Conservation (phyloP, 78 protist species). For the Polysphondylium violaceum region DNA sequence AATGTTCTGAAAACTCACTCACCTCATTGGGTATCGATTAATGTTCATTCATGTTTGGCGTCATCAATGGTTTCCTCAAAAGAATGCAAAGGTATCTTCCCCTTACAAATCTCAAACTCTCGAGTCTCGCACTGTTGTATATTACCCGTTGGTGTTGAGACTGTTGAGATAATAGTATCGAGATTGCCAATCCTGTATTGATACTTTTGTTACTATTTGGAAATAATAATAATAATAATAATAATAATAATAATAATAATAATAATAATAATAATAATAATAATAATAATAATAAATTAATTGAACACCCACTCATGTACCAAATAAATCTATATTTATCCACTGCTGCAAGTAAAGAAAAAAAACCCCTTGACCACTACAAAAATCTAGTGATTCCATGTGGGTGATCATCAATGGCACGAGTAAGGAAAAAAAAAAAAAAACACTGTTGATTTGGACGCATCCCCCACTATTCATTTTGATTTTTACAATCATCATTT, state of each 20-base stretch:
- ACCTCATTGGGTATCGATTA: conserved; percentile 61
- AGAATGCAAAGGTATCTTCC: conserved; percentile 68
- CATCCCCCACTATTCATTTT: too few relatives aligned
- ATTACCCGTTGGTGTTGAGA: conserved; percentile 58
- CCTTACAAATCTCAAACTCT: conserved; percentile 24
- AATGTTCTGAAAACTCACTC: conserved; percentile 58
- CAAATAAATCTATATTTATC: too few relatives aligned
- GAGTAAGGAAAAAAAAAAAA: too few relatives aligned
- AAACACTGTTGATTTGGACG: too few relatives aligned
- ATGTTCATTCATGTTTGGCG: conserved; percentile 68
- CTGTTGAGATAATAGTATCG: conserved; percentile 32
- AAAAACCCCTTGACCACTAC: too few relatives aligned
- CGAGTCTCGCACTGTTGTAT: conserved; percentile 69
- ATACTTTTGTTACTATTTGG: conserved; percentile 24
- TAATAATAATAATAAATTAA: too few relatives aligned
- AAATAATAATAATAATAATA: conserved; percentile 19
- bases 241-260: background rate
- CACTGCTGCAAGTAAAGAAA: too few relatives aligned
- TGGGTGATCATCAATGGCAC: too few relatives aligned
- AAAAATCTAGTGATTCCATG: too few relatives aligned
- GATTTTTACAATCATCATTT: too few relatives aligned
- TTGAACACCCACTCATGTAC: too few relatives aligned
- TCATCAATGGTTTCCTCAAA: conserved; percentile 59
- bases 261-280: too few relatives aligned
- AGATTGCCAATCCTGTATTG: conserved; percentile 68